Conservation (phyloP, 768 basidiomycete genomes). For the Solioccasus polychromus region DNA sequence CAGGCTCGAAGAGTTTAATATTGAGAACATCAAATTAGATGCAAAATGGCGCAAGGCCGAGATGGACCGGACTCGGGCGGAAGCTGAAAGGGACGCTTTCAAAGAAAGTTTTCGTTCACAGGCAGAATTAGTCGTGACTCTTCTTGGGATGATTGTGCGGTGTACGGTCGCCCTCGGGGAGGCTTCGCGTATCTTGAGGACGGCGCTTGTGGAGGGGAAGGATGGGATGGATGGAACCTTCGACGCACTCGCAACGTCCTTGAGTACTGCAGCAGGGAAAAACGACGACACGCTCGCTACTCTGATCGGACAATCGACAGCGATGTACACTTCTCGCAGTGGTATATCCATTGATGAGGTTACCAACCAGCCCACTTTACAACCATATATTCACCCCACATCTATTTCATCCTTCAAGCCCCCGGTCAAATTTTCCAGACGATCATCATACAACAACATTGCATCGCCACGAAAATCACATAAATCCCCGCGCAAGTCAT, state of each 20-base stretch:
- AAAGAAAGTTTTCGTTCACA: slow-evolving; percentile 61
- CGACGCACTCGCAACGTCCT: slow-evolving; percentile 47
- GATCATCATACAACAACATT: slow-evolving; percentile 39
- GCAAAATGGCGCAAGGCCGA: slow-evolving; percentile 62
- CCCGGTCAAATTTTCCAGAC: slow-evolving; percentile 40
- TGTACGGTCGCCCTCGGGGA: slow-evolving; percentile 74
- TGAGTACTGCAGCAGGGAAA: slow-evolving; percentile 56
- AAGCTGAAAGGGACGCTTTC: slow-evolving; percentile 63
- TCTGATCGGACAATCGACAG: slow-evolving; percentile 66
- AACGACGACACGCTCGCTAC: slow-evolving; percentile 70
- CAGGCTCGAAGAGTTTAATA: slow-evolving; percentile 66
- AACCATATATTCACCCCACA: slow-evolving; percentile 42
- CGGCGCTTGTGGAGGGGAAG: slow-evolving; percentile 35
- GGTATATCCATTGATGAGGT: slow-evolving; percentile 45
- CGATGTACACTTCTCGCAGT: slow-evolving; percentile 47
- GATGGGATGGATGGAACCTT: slow-evolving; percentile 39
- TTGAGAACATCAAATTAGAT: slow-evolving; percentile 71
- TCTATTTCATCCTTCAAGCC: slow-evolving; percentile 49
- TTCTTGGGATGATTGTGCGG: slow-evolving; percentile 80
- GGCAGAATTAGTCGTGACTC: slow-evolving; percentile 60
- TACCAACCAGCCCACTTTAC: slow-evolving; percentile 43
- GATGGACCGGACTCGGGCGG: slow-evolving; percentile 66
- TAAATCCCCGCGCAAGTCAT: slow-evolving; percentile 68
- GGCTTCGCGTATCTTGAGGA: slow-evolving; percentile 42
- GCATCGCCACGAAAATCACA: slow-evolving; percentile 49